Evolutionary conservation across 768 basidiomycete species (phyloP).

Genomic region (Crepidotus variabilis): DNA sequence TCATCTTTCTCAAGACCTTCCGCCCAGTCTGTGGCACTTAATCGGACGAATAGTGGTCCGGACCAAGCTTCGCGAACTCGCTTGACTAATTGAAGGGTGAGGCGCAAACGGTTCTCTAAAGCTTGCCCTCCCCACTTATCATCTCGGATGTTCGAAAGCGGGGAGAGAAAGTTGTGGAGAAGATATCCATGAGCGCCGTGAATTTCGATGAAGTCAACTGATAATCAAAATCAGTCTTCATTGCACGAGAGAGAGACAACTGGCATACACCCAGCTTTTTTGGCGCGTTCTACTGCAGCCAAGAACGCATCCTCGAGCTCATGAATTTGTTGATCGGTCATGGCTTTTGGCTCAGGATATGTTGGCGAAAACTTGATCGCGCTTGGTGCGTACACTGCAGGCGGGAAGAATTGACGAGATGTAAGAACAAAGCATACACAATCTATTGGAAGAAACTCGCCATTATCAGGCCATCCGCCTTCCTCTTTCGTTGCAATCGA

Average conservation of each 20-base stretch:
- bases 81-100: conserved; percentile 54
- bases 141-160: conserved; percentile 66
- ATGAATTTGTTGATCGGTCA: conserved; percentile 53
- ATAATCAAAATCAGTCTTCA: neutral
- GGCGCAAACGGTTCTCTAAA: conserved; percentile 70
- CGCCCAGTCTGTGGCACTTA: conserved; percentile 69
- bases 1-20: conserved; percentile 51
- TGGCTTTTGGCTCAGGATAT: conserved; percentile 54
- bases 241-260: neutral
- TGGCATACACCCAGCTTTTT: conserved; percentile 57
- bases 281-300: conserved; percentile 48
- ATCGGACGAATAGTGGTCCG: conserved; percentile 69
- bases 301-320: conserved; percentile 59
- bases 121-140: conserved; percentile 67
- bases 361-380: conserved; percentile 47
- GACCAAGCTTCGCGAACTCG: conserved; percentile 53
- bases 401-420: neutral
- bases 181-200: conserved; percentile 74
- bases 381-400: conserved; percentile 59
- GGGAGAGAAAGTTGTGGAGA: conserved; percentile 66
- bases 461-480: conserved; percentile 66
- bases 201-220: conserved; percentile 70
- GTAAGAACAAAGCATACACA: neutral
- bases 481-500: conserved; percentile 45
- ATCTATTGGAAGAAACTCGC: conserved; percentile 25